These are phyloP conservation scores for Myxozyma vanderwaltii DNA, from an alignment of 805 yeast genomes.

Conservation along the genomic window DNA sequence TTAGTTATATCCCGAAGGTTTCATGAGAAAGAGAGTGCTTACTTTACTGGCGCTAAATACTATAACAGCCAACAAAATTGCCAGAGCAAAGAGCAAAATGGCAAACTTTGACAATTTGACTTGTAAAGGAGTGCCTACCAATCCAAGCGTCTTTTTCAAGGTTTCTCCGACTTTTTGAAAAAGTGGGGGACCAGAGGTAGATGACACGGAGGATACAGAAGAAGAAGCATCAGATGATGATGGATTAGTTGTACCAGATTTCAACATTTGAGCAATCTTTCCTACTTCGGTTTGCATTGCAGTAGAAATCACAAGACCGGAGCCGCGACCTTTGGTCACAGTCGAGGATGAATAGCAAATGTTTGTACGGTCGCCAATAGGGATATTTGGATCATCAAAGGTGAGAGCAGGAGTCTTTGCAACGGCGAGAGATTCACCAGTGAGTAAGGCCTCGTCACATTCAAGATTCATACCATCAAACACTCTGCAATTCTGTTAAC, in stretches of 20 bases:
- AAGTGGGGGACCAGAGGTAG: neutral
- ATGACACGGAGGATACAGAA: neutral
- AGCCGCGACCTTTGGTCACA: conserved; percentile 76
- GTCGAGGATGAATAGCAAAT: conserved; percentile 70
- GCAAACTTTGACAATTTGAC: conserved; percentile 77
- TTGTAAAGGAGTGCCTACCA: conserved; percentile 77
- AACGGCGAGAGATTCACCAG: conserved; percentile 68
- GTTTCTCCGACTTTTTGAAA: neutral
- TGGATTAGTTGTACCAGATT: conserved; percentile 1
- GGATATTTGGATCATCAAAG: conserved; percentile 47
- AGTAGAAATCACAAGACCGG: conserved; percentile 65
- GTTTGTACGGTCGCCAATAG: conserved; percentile 74
- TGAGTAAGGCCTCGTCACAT: conserved; percentile 66
- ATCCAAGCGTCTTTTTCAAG: conserved; percentile 26
- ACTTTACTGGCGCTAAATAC: conserved; percentile 85
- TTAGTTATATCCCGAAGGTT: neutral
- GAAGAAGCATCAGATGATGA: conserved; percentile 5
- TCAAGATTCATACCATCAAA: conserved; percentile 63
- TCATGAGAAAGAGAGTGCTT: conserved; percentile 45
- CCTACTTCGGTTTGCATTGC: conserved; percentile 77
- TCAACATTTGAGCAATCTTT: conserved; percentile 54
- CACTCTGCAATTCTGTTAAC: conserved; percentile 44
- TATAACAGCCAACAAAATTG: conserved; percentile 80
- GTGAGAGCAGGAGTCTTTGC: conserved; percentile 52
- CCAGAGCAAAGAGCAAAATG: conserved; percentile 66